These are phyloP conservation scores for Detonula confervacea DNA, from an alignment of 352 stramenopile genomes.

Conservation along the genomic window DNA sequence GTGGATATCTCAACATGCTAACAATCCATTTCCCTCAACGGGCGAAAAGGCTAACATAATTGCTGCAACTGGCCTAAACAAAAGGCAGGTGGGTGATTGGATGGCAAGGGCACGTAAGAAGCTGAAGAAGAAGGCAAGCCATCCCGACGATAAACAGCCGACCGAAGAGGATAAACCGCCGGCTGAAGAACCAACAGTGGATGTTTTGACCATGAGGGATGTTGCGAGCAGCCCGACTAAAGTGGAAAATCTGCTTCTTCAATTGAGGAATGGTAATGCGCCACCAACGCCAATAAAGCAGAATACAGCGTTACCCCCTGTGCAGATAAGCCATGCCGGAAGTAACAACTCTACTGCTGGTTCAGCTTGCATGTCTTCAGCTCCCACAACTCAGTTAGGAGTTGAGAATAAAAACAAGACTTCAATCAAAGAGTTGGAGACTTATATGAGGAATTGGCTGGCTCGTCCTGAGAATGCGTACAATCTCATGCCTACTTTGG, in stretches of 20 bases:
- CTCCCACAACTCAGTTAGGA: not conserved
- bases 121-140: conserved; percentile 17
- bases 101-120: conserved; percentile 50
- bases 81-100: conserved; percentile 59
- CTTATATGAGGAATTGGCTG: conserved; percentile 20
- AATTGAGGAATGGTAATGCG: conserved; percentile 20
- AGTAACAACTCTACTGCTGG: too few species aligned
- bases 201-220: conserved; percentile 14
- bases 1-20: conserved; percentile 41
- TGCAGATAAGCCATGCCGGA: too few species aligned
- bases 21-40: conserved; percentile 45
- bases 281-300: too few species aligned
- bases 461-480: conserved; percentile 35
- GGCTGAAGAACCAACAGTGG: not conserved
- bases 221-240: conserved; percentile 21
- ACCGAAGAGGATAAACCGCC: not conserved
- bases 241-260: conserved; percentile 32
- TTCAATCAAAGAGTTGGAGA: conserved; percentile 15
- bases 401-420: too few species aligned
- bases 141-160: conserved; percentile 1
- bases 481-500: conserved; percentile 35
- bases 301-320: too few species aligned
- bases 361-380: not conserved
- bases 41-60: conserved; percentile 49
- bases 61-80: conserved; percentile 51